Evolutionary conservation across 371 early-diverging fungal species (phyloP), one percentile per base, ranked within the genome.

Genomic region (Haplosporangium sp.): DNA sequence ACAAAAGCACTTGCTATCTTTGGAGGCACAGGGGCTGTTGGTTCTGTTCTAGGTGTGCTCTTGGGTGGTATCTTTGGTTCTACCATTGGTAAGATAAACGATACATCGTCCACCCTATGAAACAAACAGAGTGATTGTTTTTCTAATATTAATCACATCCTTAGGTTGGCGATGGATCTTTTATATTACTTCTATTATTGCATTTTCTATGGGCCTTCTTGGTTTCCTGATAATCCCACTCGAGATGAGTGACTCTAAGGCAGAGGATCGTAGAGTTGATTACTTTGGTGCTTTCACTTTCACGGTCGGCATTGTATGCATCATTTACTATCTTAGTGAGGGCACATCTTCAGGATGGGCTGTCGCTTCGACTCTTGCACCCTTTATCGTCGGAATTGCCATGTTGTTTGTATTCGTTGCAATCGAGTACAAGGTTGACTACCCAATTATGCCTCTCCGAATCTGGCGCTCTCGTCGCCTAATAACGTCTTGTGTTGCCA

Each of bases 151-250:
- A 45, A 45, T 10, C 15, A 9, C 45, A 13, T 15, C 15, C 15
- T 45, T 45, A 69, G 85, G 86, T 20, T 86, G 85, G 86, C 40
- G 83, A 38, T 83, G 84, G 84, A 84, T 83, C 65, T 86, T 86
- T 56, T 83, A 71, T 60, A 56, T 86, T 20, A 82, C 84, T 6
- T 76, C 70, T 13, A 83, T 85, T 11, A 59, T 84, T 42, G 70
- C 78, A 19, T 73, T 74, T 47, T 39, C 42, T 13, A 44, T 76
- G 39, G 19, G 55, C 0, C 13, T 71, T 40, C 48, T 83, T 5
- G 72, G 77, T 17, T 50, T 74, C n/a, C 44, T 79, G 7, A 64
- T 65, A 5, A 74, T 74, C 37, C 74, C 69, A 45, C n/a, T 42
- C 8, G 69, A 64, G 13, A 74, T 55, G 69, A 38, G 20, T 1